A percentile compares a stretch with the other conserved stretches of the same genome.
phyloP scores from a whole-genome alignment of 352 stramenopile genomes.

The Globisporangium splendens region DNA sequence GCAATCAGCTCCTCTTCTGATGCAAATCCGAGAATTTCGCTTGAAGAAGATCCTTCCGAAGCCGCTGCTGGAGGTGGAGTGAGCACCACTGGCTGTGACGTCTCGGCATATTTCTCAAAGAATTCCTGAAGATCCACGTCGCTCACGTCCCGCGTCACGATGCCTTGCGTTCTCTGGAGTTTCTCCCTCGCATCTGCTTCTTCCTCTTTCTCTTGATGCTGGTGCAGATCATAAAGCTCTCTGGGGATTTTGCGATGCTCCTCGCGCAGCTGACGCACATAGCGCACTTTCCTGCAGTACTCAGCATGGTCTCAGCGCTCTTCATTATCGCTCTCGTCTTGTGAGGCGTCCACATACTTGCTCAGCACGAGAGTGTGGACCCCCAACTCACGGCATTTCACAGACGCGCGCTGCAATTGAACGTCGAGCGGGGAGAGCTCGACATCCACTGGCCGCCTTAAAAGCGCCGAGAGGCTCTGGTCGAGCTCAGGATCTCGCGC shows the following conservation, averaged over 20 bases:
- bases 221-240: slow-evolving; percentile 9
- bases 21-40: slow-evolving; percentile 21
- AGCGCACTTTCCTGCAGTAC: slow-evolving; percentile 52
- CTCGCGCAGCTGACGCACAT: slow-evolving; percentile 42
- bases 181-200: no score
- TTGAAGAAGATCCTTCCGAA: slow-evolving; percentile 5
- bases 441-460: slow-evolving; percentile 19
- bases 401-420: slow-evolving; percentile 27
- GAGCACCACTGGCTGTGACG: slow-evolving; percentile 31
- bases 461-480: slow-evolving; percentile 21
- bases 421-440: slow-evolving; percentile 18
- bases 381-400: slow-evolving; percentile 29
- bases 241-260: slow-evolving; percentile 23
- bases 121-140: slow-evolving; percentile 59
- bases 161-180: not conserved
- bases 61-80: slow-evolving; percentile 9
- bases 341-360: slow-evolving; percentile 1
- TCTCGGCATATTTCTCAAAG: slow-evolving; percentile 53
- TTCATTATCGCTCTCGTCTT: not conserved
- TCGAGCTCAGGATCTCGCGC: slow-evolving; percentile 23
- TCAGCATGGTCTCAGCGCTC: not conserved
- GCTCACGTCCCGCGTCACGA: slow-evolving; percentile 15
- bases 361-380: slow-evolving; percentile 17
- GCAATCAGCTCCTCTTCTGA: slow-evolving; percentile 2
- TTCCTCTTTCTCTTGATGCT: not conserved